Base-by-base conservation (phyloP, 345 rosid species). In the Iberis pinnata region DNA sequence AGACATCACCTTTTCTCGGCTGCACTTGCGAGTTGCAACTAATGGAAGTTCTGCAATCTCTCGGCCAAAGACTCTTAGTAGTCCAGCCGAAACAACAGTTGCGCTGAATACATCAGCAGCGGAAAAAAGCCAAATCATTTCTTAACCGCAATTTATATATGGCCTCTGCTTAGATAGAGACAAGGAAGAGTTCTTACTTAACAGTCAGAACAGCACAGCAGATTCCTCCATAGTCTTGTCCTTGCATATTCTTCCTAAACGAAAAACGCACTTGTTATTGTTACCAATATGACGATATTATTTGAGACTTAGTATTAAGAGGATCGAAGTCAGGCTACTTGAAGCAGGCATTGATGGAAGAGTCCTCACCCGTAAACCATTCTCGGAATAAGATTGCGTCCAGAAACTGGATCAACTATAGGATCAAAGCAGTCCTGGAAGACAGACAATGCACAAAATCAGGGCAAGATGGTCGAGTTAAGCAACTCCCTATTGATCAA, bases 21-120 rank as follows among this genome's bases (percentile, higher is more conserved):
- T 76, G 48, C 75, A 72, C 50, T 68, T 58, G 53, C 82, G 77
- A 18, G 98, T 92, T 16, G 98, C 97, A 56, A 80, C 98, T 58
- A 92, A 63, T 49, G 98, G 98, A 67, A 92, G 80, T 70, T 92
- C 98, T 50, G 98, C 97, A 70, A 80, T 64, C 53, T 92, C 97
- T 55, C 58, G 75, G 62, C 97, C 95, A 67, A 88, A 85, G 26
- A 92, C 73, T 50, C 97, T 70, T 9, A 88, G 51, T n/a, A 86
- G 75, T 68, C 89, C 98, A 33, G 82, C 81, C 1, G 97, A 83
- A 40, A 85, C 97, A 15, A 92, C 86, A 46, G 68, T 77, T 43
- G 77, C 77, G 72, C 98, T 92, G 76, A 49, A 68, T 25, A 31
- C 26, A 64, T 49, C 49, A 40, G 24, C 24, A 33, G 45, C 7